Conservation (phyloP, 768 basidiomycete genomes). For the Fistulinella prunicolor region DNA sequence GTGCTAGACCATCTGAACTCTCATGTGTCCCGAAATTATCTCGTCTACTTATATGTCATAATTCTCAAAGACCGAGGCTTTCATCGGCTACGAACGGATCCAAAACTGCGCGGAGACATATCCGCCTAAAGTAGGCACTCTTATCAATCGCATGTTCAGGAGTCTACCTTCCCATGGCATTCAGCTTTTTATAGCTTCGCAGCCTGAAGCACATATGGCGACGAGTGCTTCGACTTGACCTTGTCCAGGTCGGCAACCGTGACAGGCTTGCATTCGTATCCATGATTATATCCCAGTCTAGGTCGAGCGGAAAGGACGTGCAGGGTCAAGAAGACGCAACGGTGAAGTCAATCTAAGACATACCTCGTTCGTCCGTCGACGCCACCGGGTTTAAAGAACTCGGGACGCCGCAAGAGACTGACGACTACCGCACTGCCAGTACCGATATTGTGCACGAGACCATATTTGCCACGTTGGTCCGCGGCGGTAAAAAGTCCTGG, state of each 20-base stretch:
- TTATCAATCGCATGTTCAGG: background rate
- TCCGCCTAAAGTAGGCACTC: background rate
- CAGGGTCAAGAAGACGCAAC: no score
- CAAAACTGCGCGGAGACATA: no score
- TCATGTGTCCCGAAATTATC: no score
- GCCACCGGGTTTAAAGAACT: constrained; percentile 69
- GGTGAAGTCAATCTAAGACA: no score
- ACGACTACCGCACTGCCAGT: constrained; percentile 80
- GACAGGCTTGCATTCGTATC: constrained; percentile 58
- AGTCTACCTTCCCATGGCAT: no score
- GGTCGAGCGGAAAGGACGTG: background rate
- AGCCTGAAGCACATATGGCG: constrained; percentile 39
- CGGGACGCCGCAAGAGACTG: constrained; percentile 70
- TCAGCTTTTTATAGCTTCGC: constrained; percentile 41
- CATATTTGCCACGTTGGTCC: constrained; percentile 73
- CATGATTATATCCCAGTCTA: constrained; percentile 83
- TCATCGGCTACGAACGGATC: no score
- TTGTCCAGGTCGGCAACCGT: constrained; percentile 67
- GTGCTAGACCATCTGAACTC: no score
- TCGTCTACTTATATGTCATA: no score
- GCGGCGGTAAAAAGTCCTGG: constrained; percentile 59
- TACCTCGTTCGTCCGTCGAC: constrained; percentile 66
- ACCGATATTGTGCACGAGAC: constrained; percentile 81
- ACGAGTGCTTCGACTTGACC: constrained; percentile 67
- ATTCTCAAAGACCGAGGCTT: no score